Evolutionary conservation across 2,329 filamentous ascomycete genomes (phyloP).

Genomic region (Trematosphaeria pertusa): DNA sequence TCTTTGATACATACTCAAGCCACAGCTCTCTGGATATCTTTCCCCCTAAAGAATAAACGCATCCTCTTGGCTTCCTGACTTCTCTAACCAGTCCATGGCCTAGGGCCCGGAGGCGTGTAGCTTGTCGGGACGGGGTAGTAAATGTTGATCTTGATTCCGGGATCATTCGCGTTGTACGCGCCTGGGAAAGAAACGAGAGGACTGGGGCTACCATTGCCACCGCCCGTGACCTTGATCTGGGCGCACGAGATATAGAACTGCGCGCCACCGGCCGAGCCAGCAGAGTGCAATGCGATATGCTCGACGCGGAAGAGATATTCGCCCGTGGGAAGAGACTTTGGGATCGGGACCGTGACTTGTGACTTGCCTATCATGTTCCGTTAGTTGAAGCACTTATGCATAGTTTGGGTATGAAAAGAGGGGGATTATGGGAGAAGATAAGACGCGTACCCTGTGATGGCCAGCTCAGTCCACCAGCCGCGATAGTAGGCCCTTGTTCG

Average conservation of each 20-base stretch:
- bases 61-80: too few species aligned
- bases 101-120: conserved; percentile 20
- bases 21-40: too few species aligned
- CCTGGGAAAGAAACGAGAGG: conserved; percentile 53
- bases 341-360: conserved; percentile 46
- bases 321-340: conserved; percentile 48
- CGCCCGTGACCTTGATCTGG: conserved; percentile 52
- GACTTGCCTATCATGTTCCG: conserved; percentile 15
- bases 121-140: conserved; percentile 27
- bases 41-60: too few species aligned
- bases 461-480: conserved; percentile 36
- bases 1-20: too few species aligned
- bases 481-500: conserved; percentile 26
- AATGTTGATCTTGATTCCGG: conserved; percentile 43
- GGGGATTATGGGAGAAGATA: background rate
- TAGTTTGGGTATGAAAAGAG: too few species aligned
- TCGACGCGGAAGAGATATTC: conserved; percentile 56
- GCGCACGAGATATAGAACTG: conserved; percentile 58
- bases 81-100: conserved; percentile 15
- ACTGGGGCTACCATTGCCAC: conserved; percentile 44
- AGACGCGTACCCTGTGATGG: too few species aligned
- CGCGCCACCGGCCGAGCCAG: conserved; percentile 37
- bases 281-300: conserved; percentile 55
- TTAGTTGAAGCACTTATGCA: too few species aligned
- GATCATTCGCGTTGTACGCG: conserved; percentile 41